These are phyloP conservation scores for Hanseniaspora meyeri DNA, from an alignment of 805 yeast species.

Conservation along the genomic window DNA sequence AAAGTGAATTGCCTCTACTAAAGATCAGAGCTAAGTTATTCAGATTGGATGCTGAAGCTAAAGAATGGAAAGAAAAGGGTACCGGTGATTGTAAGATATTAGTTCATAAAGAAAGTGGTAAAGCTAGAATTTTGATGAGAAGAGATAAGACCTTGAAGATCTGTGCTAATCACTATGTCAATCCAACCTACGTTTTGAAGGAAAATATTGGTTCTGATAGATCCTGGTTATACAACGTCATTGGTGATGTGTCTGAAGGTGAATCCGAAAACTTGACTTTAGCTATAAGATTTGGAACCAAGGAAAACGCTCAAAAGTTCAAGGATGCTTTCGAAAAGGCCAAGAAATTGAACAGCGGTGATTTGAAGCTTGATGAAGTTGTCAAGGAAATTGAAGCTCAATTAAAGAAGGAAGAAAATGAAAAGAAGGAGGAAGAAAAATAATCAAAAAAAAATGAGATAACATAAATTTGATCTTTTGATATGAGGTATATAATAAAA, in stretches of 20 bases:
- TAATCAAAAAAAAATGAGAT: neutral
- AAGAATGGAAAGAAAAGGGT: slow-evolving; percentile 99
- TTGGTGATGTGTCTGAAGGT: slow-evolving; percentile 92
- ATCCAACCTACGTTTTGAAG: slow-evolving; percentile 69
- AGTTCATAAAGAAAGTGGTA: slow-evolving; percentile 69
- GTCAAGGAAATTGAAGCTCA: slow-evolving; percentile 8
- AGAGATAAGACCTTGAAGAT: slow-evolving; percentile 96
- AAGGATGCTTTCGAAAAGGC: slow-evolving; percentile 85
- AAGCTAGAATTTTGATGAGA: slow-evolving; percentile 91
- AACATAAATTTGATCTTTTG: neutral
- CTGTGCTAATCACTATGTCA: slow-evolving; percentile 89
- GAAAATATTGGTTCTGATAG: slow-evolving; percentile 95
- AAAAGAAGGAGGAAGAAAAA: slow-evolving; percentile 10
- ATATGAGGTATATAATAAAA: neutral
- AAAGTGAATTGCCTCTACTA: slow-evolving; percentile 66
- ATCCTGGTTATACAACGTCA: slow-evolving; percentile 93
- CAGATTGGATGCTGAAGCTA: slow-evolving; percentile 69
- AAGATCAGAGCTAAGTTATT: slow-evolving; percentile 93
- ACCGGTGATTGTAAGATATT: slow-evolving; percentile 95
- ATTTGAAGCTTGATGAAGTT: slow-evolving; percentile 4
- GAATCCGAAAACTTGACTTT: slow-evolving; percentile 90
- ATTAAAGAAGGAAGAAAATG: slow-evolving; percentile 12
- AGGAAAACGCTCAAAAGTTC: slow-evolving; percentile 89
- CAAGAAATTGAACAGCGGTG: slow-evolving; percentile 50
- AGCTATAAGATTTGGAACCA: slow-evolving; percentile 88